Base-by-base conservation (phyloP, 1,139 yeast species). In the Sugiyamaella sp. region DNA sequence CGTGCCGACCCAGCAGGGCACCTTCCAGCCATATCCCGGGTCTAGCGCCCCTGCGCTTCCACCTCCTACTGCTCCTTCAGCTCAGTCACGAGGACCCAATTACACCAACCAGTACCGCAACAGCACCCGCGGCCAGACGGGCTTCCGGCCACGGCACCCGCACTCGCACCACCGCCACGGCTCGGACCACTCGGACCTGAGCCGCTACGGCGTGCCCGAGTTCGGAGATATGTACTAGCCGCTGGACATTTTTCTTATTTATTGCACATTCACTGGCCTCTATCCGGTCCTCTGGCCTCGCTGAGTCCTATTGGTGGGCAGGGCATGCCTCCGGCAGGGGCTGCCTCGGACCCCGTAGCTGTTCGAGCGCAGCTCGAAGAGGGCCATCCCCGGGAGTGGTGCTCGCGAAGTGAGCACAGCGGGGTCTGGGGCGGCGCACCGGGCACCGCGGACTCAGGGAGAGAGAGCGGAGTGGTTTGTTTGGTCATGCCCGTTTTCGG, bases 201-300 rank as follows among this genome's bases (percentile, higher is more conserved):
- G 40, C 16, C 48, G 48, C 29, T 44, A 44, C 24, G 48, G 48
- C 5, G 37, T 38, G 14, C 48, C 48, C 21, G 48, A 44, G 29
- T 44, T 44, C 37, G 48, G 48, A 5, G 48, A 44, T 19, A 44
- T 44, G 48, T 44, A 44, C 37, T 44, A 22, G 32, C 8, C 2
- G 16, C 41, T 38, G 24, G 29, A 24, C 5, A 29, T 29, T 9
- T 32, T 21, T 20, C 8, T 39, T 39, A 39, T 39, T 39, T 19
- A 33, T 33, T 33, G 14, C 14, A 25, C 12, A 12, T 6, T 37
- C 29, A 29, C 35, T 29, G 14, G 8, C 35, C n/a, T 29, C n/a
- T n/a, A n/a, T n/a, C n/a, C n/a, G n/a, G n/a, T n/a, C n/a, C n/a
- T n/a, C n/a, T n/a, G n/a, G n/a, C n/a, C n/a, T n/a, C n/a, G n/a